Conservation (phyloP, 176 grass and related monocot species). For the Phoenix dactylifera region DNA sequence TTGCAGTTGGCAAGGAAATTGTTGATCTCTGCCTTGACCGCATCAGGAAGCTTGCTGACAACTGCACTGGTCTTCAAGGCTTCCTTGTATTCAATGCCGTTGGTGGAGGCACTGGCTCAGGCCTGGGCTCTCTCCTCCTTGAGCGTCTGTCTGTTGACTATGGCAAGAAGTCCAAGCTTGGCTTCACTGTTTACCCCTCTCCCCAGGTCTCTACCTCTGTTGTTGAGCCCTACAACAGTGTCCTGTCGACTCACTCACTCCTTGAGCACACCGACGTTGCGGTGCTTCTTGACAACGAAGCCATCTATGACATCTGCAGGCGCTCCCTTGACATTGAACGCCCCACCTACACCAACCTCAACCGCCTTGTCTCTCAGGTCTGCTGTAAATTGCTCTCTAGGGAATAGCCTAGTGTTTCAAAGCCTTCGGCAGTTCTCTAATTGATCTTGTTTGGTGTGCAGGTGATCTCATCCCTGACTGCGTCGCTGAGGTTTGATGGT, state of each 20-base stretch:
- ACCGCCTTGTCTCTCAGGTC: constrained; percentile 67
- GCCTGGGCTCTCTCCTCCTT: constrained; percentile 69
- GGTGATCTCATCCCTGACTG: constrained; percentile 78
- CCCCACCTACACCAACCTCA: constrained; percentile 68
- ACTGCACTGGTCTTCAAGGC: constrained; percentile 75
- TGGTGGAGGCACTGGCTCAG: constrained; percentile 72
- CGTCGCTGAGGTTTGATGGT: constrained; percentile 74
- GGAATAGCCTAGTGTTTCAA: too few relatives aligned
- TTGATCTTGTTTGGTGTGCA: constrained; percentile 1
- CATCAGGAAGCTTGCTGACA: constrained; percentile 67
- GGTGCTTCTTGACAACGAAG: constrained; percentile 75
- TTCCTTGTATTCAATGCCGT: constrained; percentile 89
- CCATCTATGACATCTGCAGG: constrained; percentile 78
- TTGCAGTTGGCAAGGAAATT: constrained; percentile 81
- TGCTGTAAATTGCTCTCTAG: background rate
- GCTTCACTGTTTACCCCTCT: constrained; percentile 81
- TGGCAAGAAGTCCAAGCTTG: constrained; percentile 76
- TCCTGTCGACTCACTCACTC: constrained; percentile 67
- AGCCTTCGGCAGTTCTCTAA: background rate
- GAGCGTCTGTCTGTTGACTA: constrained; percentile 84
- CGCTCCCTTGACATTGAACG: constrained; percentile 72
- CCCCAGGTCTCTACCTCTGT: constrained; percentile 78
- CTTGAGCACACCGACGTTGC: constrained; percentile 78
- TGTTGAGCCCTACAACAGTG: constrained; percentile 86
- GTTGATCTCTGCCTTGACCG: constrained; percentile 68